Base-by-base conservation (phyloP, 208 protist species). In the Porcisia hertigi region DNA sequence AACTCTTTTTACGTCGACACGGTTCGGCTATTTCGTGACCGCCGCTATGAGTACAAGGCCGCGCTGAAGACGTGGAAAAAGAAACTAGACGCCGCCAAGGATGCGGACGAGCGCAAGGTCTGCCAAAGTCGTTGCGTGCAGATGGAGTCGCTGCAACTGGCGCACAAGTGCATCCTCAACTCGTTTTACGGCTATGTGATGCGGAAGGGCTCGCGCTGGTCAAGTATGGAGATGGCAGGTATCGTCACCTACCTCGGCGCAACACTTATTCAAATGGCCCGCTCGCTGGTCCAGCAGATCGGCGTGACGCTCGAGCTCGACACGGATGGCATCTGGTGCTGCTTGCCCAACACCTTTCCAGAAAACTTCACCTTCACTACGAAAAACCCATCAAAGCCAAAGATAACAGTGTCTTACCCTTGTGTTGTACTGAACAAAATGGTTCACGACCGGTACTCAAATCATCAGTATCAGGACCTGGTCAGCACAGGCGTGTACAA, bases 321-420 rank as follows among this genome's bases (percentile, higher is more conserved):
- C 87, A 99, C 99, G 18, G 99, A 99, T 90, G 99, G 99, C 77
- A 99, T 99, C 83, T 99, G 99, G 99, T 99, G 99, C 91, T 97
- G 95, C 43, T 87, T 99, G 30, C 99, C 99, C 0, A 80, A 80
- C 34, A 92, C 88, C 20, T 99, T 99, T 81, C 99, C 99, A 16
- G 96, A 99, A 65, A 98, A 99, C 79, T 98, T 99, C 81, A 96
- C 85, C 2, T 96, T 99, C 66, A 90, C 76, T 25, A 94, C 85
- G 16, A 65, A 67, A 49, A 87, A 90, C 65, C 64, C 85, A 7
- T 82, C 84, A 18, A 91, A 90, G 75, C 70, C 85, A 36, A 96
- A 93, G 75, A 73, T 96, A 20, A 76, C 66, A 36, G 86, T 99
- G 20, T 98, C 91, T 0, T 99, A 99, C 86, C 97, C 99, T 39